phyloP scores from a whole-genome alignment of 1,139 yeast species.

The Suhomyces taliae region DNA sequence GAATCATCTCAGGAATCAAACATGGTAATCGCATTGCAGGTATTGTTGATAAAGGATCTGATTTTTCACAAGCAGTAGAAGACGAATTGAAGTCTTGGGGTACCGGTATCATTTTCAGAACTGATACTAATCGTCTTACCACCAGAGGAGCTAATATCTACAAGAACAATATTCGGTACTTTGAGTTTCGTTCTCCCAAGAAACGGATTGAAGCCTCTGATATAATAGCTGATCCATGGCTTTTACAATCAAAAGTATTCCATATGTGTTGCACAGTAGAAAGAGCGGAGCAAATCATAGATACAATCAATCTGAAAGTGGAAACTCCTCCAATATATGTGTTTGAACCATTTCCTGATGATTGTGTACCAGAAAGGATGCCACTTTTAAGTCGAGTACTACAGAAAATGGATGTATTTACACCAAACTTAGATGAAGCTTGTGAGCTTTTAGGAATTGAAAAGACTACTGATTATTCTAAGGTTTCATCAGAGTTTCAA shows the following conservation, averaged over 20 bases:
- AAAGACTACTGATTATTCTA: constrained; percentile 21
- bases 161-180: constrained; percentile 56
- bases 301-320: constrained; percentile 23
- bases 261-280: constrained; percentile 78
- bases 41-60: constrained; percentile 76
- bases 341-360: constrained; percentile 89
- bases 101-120: constrained; percentile 58
- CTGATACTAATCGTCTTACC: constrained; percentile 54
- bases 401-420: constrained; percentile 55
- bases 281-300: constrained; percentile 52
- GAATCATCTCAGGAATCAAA: constrained; percentile 47
- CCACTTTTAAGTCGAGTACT: constrained; percentile 41
- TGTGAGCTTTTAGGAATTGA: constrained; percentile 50
- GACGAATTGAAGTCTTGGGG: constrained; percentile 57
- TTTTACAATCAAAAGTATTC: constrained; percentile 46
- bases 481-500: constrained; percentile 44
- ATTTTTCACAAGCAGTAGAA: constrained; percentile 59
- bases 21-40: constrained; percentile 52
- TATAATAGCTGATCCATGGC: constrained; percentile 37
- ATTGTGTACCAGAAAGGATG: constrained; percentile 55
- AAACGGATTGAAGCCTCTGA: constrained; percentile 64
- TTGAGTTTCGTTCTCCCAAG: constrained; percentile 54
- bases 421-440: constrained; percentile 87
- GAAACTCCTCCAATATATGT: constrained; percentile 43
- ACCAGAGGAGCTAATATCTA: constrained; percentile 83